Evolutionary conservation across 73 alveolate genomes (phyloP).

Genomic region (Tetrahymena thermophila): DNA sequence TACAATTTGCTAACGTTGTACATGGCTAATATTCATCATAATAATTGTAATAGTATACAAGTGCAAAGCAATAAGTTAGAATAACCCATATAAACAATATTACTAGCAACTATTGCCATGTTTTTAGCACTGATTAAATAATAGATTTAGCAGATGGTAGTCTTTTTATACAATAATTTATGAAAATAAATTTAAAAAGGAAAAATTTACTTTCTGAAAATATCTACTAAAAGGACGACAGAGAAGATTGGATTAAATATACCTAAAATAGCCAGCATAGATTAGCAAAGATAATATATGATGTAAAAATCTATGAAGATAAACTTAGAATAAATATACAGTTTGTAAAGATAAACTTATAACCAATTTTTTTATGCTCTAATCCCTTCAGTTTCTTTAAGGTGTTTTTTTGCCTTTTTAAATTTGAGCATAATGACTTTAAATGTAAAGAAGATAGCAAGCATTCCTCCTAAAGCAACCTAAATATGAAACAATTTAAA

Average conservation of each 20-base stretch:
- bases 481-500: neutral
- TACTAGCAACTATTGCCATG: neutral
- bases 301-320: neutral
- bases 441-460: neutral
- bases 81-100: neutral
- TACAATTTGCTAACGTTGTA: neutral
- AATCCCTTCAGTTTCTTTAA: neutral
- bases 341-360: neutral
- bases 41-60: neutral
- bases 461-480: neutral
- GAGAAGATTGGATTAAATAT: neutral
- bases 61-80: neutral
- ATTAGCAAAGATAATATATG: neutral
- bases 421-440: neutral
- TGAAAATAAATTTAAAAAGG: neutral
- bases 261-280: neutral
- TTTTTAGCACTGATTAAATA: neutral
- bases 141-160: neutral
- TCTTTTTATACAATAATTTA: neutral
- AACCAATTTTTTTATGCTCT: neutral
- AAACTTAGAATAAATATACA: neutral
- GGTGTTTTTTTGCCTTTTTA: neutral
- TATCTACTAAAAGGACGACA: neutral
- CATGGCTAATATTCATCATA: neutral
- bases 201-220: neutral